phyloP scores from a whole-genome alignment of 306 rosid species.

The Pterocarpus macrocarpus region DNA sequence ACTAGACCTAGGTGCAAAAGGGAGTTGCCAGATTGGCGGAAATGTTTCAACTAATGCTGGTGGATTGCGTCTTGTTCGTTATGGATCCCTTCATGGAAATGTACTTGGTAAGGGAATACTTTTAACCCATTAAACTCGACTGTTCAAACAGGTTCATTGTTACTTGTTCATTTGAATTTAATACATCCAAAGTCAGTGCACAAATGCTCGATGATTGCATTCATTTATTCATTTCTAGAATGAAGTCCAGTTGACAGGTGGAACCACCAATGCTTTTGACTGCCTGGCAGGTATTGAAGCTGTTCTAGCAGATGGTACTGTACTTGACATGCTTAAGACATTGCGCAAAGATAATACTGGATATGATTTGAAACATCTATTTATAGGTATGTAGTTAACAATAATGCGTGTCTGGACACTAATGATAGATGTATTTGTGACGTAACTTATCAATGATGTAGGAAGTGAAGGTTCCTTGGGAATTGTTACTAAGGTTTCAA shows the following conservation, averaged over 20 bases:
- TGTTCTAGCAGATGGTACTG: conserved; percentile 91
- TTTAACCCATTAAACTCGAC: conserved; percentile 18
- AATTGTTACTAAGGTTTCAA: conserved; percentile 89
- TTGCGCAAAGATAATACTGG: conserved; percentile 98
- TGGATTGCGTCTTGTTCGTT: conserved; percentile 93
- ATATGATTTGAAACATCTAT: conserved; percentile 90
- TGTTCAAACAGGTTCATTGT: conserved; percentile 29
- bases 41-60: conserved; percentile 98
- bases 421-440: conserved; percentile 32
- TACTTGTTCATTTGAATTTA: conserved; percentile 36
- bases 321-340: conserved; percentile 90
- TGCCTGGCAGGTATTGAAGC: conserved; percentile 81
- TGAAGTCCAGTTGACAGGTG: conserved; percentile 41
- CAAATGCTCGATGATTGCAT: conserved; percentile 31
- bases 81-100: conserved; percentile 96
- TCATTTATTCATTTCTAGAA: conserved; percentile 34
- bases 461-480: conserved; percentile 99
- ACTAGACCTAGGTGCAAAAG: conserved; percentile 99
- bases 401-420: conserved; percentile 36
- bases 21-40: conserved; percentile 99
- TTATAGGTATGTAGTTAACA: conserved; percentile 71
- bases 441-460: conserved; percentile 51
- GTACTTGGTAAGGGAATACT: conserved; percentile 75
- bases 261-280: conserved; percentile 35
- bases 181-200: conserved; percentile 19